Base-by-base conservation (phyloP, 208 protist genomes). In the Acanthamoeba quina region DNA sequence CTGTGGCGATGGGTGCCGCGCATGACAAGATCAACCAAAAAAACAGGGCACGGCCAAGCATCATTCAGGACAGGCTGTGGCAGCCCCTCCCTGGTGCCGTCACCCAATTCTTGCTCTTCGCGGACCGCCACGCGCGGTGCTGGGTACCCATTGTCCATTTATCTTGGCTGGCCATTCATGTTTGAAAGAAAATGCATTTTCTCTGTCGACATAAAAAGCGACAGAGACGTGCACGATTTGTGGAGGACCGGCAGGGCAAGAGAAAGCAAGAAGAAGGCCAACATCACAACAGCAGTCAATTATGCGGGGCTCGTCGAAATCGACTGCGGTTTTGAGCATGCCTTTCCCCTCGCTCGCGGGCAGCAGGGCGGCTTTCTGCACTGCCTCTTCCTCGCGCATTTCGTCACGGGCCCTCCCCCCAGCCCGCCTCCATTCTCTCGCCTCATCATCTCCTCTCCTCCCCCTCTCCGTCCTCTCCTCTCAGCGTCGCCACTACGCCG, bases 261-360 rank as follows among this genome's bases (percentile, higher is more conserved):
- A 17, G 17, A 60, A 19, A 60, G 6, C 15, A n/a, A n/a, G n/a
- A 60, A 24, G 17, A 60, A 60, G 56, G 19, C 19, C 15, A 60
- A 60, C 56, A 60, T 60, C 15, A 60, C 19, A 60, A 60, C 15
- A 60, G 5, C 56, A 60, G 19, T 21, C 62, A 68, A 34, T 68
- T 34, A 78, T 78, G 70, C n/a, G 70, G 21, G 37, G 31, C 70
- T 49, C 64, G 29, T 17, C 70, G 34, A 78, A 78, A 78, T 78
- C 70, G 62, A 68, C 21, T 13, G 41, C 70, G 37, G 44, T 78
- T 78, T 78, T 78, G 70, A 21, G 70, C 0, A 17, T 78, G 34
- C 70, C 70, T 13, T 78, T 78, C 37, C 70, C 70, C 37, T 78
- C 70, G 70, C 70, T 37, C 21, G 5, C 34, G 70, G 62, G 62